These are phyloP conservation scores for Porpolomopsis calyptriformis DNA, from an alignment of 768 basidiomycete species.

Conservation along the genomic window DNA sequence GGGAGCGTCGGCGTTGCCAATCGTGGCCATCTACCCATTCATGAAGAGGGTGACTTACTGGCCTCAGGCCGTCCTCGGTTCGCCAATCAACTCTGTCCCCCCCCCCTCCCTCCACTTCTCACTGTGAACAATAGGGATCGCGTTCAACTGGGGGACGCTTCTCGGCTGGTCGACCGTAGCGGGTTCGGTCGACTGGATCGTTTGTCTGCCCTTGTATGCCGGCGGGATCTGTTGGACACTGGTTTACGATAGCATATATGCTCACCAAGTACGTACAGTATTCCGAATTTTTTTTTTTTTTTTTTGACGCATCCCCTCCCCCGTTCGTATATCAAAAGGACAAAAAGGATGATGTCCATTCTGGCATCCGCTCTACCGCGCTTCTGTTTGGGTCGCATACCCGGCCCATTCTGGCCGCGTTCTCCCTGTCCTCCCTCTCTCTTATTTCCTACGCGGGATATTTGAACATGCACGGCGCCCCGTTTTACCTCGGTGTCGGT, in stretches of 20 bases:
- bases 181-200: constrained; percentile 66
- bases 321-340: constrained; percentile 41
- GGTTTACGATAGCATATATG: constrained; percentile 96
- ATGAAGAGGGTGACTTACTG: constrained; percentile 98
- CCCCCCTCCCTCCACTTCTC: not conserved
- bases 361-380: constrained; percentile 89
- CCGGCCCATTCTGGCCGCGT: constrained; percentile 59
- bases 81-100: constrained; percentile 15
- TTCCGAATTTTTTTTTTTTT: too few species aligned
- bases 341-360: constrained; percentile 79
- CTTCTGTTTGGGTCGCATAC: constrained; percentile 77
- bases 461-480: constrained; percentile 62
- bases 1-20: constrained; percentile 80
- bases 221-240: constrained; percentile 90
- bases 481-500: constrained; percentile 72
- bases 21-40: constrained; percentile 85
- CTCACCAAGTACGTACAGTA: constrained; percentile 73
- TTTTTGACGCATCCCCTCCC: too few species aligned
- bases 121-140: constrained; percentile 47
- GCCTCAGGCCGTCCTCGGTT: constrained; percentile 93
- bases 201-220: constrained; percentile 81
- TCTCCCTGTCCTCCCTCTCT: constrained; percentile 66
- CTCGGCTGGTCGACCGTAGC: constrained; percentile 95
- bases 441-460: constrained; percentile 71
- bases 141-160: constrained; percentile 96